Percentiles rank a stretch among this genome's conserved stretches.
These are phyloP conservation scores for Solanum clarkiae DNA, from an alignment of 257 asterid species.

Conservation along the genomic window DNA sequence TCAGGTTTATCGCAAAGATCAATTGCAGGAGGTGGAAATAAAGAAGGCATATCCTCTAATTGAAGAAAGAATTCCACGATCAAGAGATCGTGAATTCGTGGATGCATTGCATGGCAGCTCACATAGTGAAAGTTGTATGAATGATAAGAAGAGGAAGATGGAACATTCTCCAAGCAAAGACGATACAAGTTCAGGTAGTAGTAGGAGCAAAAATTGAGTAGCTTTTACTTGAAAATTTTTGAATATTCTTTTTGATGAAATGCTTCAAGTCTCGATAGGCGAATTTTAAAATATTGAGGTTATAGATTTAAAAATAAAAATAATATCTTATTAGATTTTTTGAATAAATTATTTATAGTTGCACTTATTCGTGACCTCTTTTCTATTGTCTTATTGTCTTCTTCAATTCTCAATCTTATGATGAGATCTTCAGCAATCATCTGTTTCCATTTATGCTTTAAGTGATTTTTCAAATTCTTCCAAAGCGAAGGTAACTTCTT, in stretches of 20 bases:
- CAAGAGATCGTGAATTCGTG: conserved; percentile 42
- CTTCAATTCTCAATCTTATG: no score
- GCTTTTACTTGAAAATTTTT: neutral
- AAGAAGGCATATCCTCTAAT: no score
- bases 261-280: neutral
- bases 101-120: conserved; percentile 27
- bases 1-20: conserved; percentile 38
- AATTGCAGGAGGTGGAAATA: conserved; percentile 21
- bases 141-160: conserved; percentile 33
- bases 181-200: neutral
- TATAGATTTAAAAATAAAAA: no score
- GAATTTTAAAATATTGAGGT: neutral
- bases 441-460: no score
- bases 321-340: no score
- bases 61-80: conserved; percentile 24
- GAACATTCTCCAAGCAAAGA: conserved; percentile 6
- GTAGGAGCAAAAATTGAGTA: conserved; percentile 1
- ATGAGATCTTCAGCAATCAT: no score
- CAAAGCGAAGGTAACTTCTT: no score
- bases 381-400: no score
- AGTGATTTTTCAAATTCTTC: no score
- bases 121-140: conserved; percentile 14
- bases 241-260: neutral
- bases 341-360: neutral
- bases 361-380: no score